Evolutionary conservation across 345 rosid species (phyloP).

Genomic region (Eucalyptus victrix): DNA sequence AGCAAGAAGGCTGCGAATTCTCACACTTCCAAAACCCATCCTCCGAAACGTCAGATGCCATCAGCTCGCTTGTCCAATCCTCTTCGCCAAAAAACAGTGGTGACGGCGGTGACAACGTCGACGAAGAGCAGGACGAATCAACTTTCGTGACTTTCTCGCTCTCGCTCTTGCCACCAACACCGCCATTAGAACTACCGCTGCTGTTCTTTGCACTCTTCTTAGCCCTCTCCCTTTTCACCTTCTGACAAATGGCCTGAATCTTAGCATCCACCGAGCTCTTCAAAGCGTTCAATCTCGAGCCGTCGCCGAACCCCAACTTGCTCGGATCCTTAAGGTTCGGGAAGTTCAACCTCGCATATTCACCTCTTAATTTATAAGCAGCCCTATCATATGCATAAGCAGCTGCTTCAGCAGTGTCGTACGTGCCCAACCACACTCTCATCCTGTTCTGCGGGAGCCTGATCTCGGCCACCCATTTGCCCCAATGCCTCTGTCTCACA

Average conservation of each 20-base stretch:
- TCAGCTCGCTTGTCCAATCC: constrained; percentile 17
- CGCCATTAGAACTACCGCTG: background rate
- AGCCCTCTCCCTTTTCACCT: constrained; percentile 48
- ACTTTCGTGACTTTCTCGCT: constrained; percentile 4
- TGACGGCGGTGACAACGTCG: constrained; percentile 17
- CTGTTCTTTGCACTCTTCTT: constrained; percentile 34
- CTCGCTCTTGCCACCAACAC: background rate
- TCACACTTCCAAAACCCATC: constrained; percentile 38
- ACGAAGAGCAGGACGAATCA: constrained; percentile 8
- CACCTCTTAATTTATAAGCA: constrained; percentile 93
- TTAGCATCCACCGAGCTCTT: constrained; percentile 71
- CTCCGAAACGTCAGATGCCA: constrained; percentile 21
- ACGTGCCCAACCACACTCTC: constrained; percentile 96
- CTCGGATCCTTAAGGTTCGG: constrained; percentile 63
- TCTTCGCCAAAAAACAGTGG: constrained; percentile 23
- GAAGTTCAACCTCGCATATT: constrained; percentile 83
- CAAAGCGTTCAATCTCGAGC: constrained; percentile 40
- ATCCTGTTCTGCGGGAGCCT: constrained; percentile 91
- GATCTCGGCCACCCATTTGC: constrained; percentile 99
- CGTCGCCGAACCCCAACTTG: constrained; percentile 50
- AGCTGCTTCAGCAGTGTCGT: constrained; percentile 83
- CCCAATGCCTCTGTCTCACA: constrained; percentile 99
- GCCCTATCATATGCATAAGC: constrained; percentile 98
- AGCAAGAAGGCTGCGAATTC: constrained; percentile 35
- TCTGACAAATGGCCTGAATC: constrained; percentile 84